phyloP scores from a whole-genome alignment of 2,329 filamentous ascomycete genomes.

The Apiospora pterosperma region DNA sequence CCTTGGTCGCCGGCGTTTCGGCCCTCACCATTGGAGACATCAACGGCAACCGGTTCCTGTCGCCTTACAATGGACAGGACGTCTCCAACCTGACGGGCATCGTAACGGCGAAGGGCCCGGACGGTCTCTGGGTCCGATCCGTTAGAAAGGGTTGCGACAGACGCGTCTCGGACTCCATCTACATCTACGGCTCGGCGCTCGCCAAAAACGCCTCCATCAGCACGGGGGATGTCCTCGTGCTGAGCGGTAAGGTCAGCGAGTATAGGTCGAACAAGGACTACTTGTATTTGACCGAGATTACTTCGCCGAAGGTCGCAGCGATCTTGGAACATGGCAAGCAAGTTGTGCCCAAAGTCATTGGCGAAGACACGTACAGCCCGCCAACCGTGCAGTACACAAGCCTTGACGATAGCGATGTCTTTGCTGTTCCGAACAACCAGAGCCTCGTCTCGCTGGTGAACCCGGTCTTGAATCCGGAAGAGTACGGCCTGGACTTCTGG shows the following conservation, averaged over 20 bases:
- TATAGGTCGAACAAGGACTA: constrained; percentile 52
- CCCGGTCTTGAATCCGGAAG: constrained; percentile 55
- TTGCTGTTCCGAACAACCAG: constrained; percentile 60
- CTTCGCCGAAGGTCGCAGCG: constrained; percentile 48
- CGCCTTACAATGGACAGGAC: constrained; percentile 52
- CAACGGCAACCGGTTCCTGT: constrained; percentile 64
- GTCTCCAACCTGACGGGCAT: constrained; percentile 60
- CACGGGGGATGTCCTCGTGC: constrained; percentile 56
- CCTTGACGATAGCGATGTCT: constrained; percentile 64
- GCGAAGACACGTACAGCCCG: constrained; percentile 51
- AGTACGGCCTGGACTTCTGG: constrained; percentile 72
- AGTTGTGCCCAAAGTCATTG: constrained; percentile 58
- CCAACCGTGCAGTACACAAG: constrained; percentile 59
- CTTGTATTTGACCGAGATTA: constrained; percentile 62
- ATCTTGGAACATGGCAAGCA: constrained; percentile 51
- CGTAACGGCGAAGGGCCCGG: constrained; percentile 59
- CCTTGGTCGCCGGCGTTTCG: constrained; percentile 25
- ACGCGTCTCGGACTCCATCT: constrained; percentile 62
- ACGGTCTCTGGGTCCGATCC: constrained; percentile 64
- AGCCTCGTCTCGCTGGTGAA: constrained; percentile 56
- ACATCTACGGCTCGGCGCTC: constrained; percentile 55
- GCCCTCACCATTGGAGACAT: constrained; percentile 53
- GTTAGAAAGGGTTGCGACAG: constrained; percentile 51
- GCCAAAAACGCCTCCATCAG: constrained; percentile 47
- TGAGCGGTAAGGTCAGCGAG: constrained; percentile 59